Conservation (phyloP, 371 early-diverging fungal genomes). For the Lichtheimia ornata region DNA sequence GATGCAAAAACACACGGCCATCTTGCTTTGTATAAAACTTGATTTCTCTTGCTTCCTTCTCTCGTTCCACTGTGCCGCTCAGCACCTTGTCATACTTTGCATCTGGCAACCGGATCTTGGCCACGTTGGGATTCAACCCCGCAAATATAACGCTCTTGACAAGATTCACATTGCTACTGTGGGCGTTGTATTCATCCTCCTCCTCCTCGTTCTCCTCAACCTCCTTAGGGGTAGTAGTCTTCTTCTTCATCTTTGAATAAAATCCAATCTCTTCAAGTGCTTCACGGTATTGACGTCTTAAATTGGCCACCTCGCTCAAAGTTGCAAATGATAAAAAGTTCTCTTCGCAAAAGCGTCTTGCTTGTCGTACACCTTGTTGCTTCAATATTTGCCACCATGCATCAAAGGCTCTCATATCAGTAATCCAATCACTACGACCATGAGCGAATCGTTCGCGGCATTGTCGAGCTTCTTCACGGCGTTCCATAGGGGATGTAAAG, state of each 20-base stretch:
- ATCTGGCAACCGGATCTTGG: conserved; percentile 69
- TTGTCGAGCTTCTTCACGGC: conserved; percentile 61
- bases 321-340: conserved; percentile 67
- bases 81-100: conserved; percentile 74
- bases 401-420: conserved; percentile 68
- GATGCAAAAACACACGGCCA: conserved; percentile 81
- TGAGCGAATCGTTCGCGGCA: conserved; percentile 58
- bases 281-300: conserved; percentile 60
- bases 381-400: conserved; percentile 53
- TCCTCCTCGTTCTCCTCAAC: no score
- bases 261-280: conserved; percentile 66
- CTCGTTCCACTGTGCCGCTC: conserved; percentile 73
- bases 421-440: conserved; percentile 70
- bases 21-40: conserved; percentile 67
- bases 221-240: no score
- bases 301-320: conserved; percentile 45
- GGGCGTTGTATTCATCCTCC: conserved; percentile 39
- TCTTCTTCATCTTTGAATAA: conserved; percentile 21
- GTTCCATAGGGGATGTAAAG: conserved; percentile 67
- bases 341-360: conserved; percentile 41
- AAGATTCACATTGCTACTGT: conserved; percentile 54
- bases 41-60: conserved; percentile 74
- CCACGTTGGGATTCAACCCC: conserved; percentile 72
- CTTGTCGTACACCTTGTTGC: conserved; percentile 34
- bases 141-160: conserved; percentile 64